Conservation (phyloP, 2,329 filamentous ascomycete genomes). For the Trichoderma atrobrunneum region DNA sequence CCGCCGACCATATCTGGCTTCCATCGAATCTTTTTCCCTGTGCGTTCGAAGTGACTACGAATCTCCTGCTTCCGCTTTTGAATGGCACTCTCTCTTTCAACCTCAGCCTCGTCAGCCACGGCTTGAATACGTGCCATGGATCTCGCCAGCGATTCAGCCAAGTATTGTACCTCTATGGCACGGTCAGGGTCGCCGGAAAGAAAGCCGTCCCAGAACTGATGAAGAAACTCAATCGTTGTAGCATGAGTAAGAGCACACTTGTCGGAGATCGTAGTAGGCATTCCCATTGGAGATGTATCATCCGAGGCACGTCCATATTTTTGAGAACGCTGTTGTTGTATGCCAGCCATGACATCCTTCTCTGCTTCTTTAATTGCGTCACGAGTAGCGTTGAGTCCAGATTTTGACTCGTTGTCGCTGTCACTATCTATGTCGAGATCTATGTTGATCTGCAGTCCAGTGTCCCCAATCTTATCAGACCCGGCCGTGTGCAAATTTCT, state of each 20-base stretch:
- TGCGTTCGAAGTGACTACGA: conserved; percentile 66
- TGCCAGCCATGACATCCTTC: conserved; percentile 62
- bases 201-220: conserved; percentile 94
- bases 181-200: conserved; percentile 82
- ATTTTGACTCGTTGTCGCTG: conserved; percentile 60
- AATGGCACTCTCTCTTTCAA: conserved; percentile 65
- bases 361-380: conserved; percentile 63
- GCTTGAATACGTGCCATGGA: conserved; percentile 76
- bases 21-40: conserved; percentile 69
- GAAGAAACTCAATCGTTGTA: conserved; percentile 92
- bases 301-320: conserved; percentile 51
- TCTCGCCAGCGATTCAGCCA: conserved; percentile 76
- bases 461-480: conserved; percentile 46
- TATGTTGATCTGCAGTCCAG: conserved; percentile 62
- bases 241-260: conserved; percentile 73
- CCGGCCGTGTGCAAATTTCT: conserved; percentile 57
- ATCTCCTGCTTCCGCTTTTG: conserved; percentile 67
- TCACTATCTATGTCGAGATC: conserved; percentile 69
- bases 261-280: conserved; percentile 54
- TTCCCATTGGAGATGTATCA: conserved; percentile 52
- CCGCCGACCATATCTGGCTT: conserved; percentile 68
- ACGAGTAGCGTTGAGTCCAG: conserved; percentile 65
- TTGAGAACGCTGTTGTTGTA: conserved; percentile 60
- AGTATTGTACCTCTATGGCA: conserved; percentile 73
- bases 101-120: conserved; percentile 77